These are phyloP conservation scores for Acidiella bohemica DNA, from an alignment of 495 filamentous ascomycete genomes.

Conservation along the genomic window DNA sequence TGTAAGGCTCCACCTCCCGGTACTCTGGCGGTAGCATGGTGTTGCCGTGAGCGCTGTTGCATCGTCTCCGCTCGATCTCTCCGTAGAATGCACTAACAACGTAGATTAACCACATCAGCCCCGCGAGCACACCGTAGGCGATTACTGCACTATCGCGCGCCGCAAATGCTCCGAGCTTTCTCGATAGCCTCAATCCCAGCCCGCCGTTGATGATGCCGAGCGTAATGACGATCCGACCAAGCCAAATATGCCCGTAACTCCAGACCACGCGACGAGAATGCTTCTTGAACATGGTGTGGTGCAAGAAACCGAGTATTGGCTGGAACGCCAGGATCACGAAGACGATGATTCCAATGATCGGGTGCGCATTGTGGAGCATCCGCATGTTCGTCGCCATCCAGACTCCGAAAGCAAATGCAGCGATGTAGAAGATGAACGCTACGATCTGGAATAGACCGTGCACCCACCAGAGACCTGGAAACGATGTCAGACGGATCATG, in stretches of 20 bases:
- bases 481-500: slow-evolving; percentile 31
- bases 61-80: slow-evolving; percentile 16
- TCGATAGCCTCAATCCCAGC: slow-evolving; percentile 26
- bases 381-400: slow-evolving; percentile 23
- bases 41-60: no score
- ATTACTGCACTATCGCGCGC: slow-evolving; percentile 1
- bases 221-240: slow-evolving; percentile 26
- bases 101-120: slow-evolving; percentile 17
- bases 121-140: slow-evolving; percentile 18
- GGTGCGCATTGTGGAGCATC: slow-evolving; percentile 22
- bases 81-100: slow-evolving; percentile 20
- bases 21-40: no score
- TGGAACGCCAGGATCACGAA: slow-evolving; percentile 28
- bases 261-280: slow-evolving; percentile 24
- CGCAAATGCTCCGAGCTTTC: slow-evolving; percentile 4
- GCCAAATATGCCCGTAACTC: slow-evolving; percentile 29
- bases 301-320: slow-evolving; percentile 27
- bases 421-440: slow-evolving; percentile 27
- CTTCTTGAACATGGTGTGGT: slow-evolving; percentile 30
- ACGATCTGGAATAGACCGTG: slow-evolving; percentile 28
- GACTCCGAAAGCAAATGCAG: slow-evolving; percentile 27
- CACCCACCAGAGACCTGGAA: slow-evolving; percentile 28
- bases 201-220: slow-evolving; percentile 33
- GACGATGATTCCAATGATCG: slow-evolving; percentile 29
- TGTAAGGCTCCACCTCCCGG: no score